These are phyloP conservation scores for Cymbopogon flexuosus DNA, from an alignment of 202 grass and related monocot species.

Conservation along the genomic window DNA sequence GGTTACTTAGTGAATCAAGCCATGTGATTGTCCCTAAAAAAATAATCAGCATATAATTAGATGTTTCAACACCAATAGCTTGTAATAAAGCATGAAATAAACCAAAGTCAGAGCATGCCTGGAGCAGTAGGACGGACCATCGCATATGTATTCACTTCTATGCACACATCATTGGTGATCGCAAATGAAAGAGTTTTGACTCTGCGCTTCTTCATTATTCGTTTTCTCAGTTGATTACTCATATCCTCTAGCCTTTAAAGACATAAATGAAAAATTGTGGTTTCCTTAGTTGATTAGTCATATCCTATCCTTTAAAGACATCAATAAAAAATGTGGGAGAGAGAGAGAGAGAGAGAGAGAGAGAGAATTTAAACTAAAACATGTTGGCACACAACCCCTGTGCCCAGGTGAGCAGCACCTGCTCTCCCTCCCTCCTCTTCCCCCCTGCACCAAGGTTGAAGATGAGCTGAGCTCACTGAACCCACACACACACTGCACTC, in stretches of 20 bases:
- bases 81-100: slow-evolving; percentile 2
- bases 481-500: too few species aligned
- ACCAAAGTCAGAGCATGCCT: slow-evolving; percentile 44
- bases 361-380: neutral
- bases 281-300: slow-evolving; percentile 83
- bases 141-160: slow-evolving; percentile 90
- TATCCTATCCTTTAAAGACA: slow-evolving; percentile 61
- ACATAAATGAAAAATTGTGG: slow-evolving; percentile 26
- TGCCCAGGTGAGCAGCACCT: too few species aligned
- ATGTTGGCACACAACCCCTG: too few species aligned
- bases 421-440: too few species aligned
- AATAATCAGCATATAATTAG: slow-evolving; percentile 11
- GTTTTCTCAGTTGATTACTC: slow-evolving; percentile 83
- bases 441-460: too few species aligned
- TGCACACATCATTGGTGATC: slow-evolving; percentile 73
- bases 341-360: too few species aligned
- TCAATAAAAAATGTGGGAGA: neutral
- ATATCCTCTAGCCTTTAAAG: slow-evolving; percentile 77
- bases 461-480: too few species aligned
- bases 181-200: slow-evolving; percentile 84
- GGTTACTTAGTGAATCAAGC: slow-evolving; percentile 93
- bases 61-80: neutral
- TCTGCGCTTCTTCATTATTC: slow-evolving; percentile 90
- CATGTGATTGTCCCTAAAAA: slow-evolving; percentile 64
- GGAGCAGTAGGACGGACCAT: slow-evolving; percentile 69